Evolutionary conservation across 2,329 filamentous ascomycete species (phyloP).

Genomic region (Claviceps citrina): DNA sequence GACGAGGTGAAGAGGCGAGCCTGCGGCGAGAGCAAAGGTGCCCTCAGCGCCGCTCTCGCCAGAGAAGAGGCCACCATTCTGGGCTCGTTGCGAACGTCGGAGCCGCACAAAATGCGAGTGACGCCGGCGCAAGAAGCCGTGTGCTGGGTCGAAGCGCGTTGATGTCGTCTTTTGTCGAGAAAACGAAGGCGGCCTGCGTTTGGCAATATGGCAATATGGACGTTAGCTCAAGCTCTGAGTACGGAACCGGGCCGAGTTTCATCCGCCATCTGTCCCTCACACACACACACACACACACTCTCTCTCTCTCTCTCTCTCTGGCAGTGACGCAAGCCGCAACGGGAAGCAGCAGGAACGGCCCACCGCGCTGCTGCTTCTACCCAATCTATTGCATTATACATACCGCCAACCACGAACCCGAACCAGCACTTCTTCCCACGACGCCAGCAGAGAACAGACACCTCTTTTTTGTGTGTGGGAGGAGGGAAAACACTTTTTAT

Average conservation of each 20-base stretch:
- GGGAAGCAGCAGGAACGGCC: background rate
- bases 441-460: background rate
- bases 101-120: slow-evolving; percentile 4
- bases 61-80: slow-evolving; percentile 5
- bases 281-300: too few relatives aligned
- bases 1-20: slow-evolving; percentile 19
- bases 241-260: too few relatives aligned
- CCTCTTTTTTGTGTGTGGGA: too few relatives aligned
- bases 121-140: slow-evolving; percentile 6
- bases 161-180: background rate
- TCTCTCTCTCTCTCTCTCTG: too few relatives aligned
- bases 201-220: too few relatives aligned
- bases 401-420: too few relatives aligned
- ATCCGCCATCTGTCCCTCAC: too few relatives aligned
- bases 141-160: background rate
- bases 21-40: slow-evolving; percentile 6
- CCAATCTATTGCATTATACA: too few relatives aligned
- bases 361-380: background rate
- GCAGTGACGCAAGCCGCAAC: too few relatives aligned
- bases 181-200: background rate
- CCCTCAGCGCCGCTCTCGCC: slow-evolving; percentile 5
- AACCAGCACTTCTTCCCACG: background rate
- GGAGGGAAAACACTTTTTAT: background rate
- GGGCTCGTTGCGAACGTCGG: slow-evolving; percentile 5
- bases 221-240: too few relatives aligned